A percentile compares a stretch with the other conserved stretches of the same genome.
Evolutionary conservation across 192 early-diverging fungal species (phyloP).

Genomic region (Backusella parvicylindrica): DNA sequence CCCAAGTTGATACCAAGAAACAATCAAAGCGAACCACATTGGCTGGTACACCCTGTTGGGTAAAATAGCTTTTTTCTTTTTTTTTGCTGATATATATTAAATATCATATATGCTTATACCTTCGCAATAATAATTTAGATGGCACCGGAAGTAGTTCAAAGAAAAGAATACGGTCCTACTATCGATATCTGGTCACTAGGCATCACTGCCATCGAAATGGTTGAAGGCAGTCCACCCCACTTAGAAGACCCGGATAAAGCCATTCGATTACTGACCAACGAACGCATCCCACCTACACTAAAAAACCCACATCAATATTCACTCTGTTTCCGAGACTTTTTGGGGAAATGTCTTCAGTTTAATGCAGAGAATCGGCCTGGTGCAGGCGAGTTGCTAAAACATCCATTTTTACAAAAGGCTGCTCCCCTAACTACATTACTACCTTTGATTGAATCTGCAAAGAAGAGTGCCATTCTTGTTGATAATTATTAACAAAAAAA

Average conservation of each 20-base stretch:
- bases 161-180: conserved; percentile 86
- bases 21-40: conserved; percentile 73
- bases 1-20: conserved; percentile 65
- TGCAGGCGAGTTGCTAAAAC: conserved; percentile 72
- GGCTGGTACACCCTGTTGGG: conserved; percentile 90
- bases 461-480: not conserved
- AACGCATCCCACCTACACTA: conserved; percentile 80
- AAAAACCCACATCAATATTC: conserved; percentile 80
- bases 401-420: conserved; percentile 80
- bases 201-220: conserved; percentile 96
- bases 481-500: not conserved
- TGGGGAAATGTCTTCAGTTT: conserved; percentile 75
- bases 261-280: conserved; percentile 81
- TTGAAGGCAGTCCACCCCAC: conserved; percentile 94
- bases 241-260: conserved; percentile 83
- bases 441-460: conserved; percentile 59
- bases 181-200: conserved; percentile 96
- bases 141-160: conserved; percentile 92
- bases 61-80: not conserved
- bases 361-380: conserved; percentile 75
- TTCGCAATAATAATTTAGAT: conserved; percentile 41
- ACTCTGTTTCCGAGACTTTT: conserved; percentile 75
- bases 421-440: conserved; percentile 77
- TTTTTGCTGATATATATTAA: not conserved
- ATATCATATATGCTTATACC: too few relatives aligned